Evolutionary conservation across 257 asterid species (phyloP).

Genomic region (Forsythia viridissima): DNA sequence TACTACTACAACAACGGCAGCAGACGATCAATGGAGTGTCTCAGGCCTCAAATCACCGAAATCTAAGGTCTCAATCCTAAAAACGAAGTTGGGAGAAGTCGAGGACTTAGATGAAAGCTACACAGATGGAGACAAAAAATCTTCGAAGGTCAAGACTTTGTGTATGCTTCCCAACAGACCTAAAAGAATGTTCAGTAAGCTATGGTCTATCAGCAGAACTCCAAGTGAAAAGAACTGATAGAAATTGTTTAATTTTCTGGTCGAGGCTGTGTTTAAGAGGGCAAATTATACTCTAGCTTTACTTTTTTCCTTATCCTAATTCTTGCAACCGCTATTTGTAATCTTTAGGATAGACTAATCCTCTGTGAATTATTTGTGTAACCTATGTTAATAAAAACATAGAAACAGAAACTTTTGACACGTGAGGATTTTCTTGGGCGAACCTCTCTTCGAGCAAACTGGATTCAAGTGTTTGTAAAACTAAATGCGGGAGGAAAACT

Average conservation of each 20-base stretch:
- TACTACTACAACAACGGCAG: conserved; percentile 31
- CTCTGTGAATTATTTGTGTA: conserved; percentile 48
- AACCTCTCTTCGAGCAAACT: neutral
- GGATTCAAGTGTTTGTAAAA: no score
- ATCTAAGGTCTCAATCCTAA: conserved; percentile 63
- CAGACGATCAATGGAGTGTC: conserved; percentile 76
- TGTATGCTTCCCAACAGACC: conserved; percentile 47
- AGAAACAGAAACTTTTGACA: neutral
- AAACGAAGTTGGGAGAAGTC: conserved; percentile 73
- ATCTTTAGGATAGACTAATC: conserved; percentile 39
- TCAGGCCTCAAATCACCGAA: conserved; percentile 67
- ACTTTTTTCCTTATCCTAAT: neutral
- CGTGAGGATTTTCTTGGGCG: neutral
- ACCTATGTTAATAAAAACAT: conserved; percentile 44
- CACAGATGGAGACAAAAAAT: conserved; percentile 15
- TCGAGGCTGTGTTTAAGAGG: conserved; percentile 20
- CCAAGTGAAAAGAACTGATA: conserved; percentile 53
- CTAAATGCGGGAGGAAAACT: neutral
- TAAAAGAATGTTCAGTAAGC: conserved; percentile 67
- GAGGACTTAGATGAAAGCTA: conserved; percentile 50
- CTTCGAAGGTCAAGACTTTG: conserved; percentile 22
- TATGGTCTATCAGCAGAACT: conserved; percentile 69
- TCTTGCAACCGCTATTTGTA: conserved; percentile 43
- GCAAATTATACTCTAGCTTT: conserved; percentile 33
- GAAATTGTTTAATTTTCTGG: conserved; percentile 27